Evolutionary conservation across 306 rosid genomes (phyloP), one percentile per base, ranked within the genome.

Genomic region (Sphenostylis stenocarpa): DNA sequence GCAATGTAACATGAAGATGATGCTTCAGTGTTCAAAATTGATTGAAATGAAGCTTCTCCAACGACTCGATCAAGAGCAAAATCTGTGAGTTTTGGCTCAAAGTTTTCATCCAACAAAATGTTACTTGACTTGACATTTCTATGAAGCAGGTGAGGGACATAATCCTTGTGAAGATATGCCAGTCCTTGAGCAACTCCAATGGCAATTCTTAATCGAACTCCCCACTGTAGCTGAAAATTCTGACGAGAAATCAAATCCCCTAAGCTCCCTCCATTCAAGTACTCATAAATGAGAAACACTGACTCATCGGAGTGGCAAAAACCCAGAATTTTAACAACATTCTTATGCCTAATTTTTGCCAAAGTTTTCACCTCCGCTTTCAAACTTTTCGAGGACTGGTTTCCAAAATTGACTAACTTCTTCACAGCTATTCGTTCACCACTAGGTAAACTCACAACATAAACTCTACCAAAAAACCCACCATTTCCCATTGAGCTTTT

Each of bases 281-380:
- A 89, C 55, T 95, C 97, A 67, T 92, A 95, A 7, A 95, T 92
- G 64, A 95, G 81, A 67, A 92, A 86, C 77, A 95, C 75, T 3
- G 94, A 87, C 78, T 92, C 97, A 76, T 90, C 96, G 14, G 97
- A 95, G 75, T 88, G 87, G 73, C 97, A 92, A 75, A 89, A 95
- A 64, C 99, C 99, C 41, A 95, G 87, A 73, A 95, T 88, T 68
- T 95, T 95, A 13, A 82, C 91, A 34, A 95, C 70, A 72, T 89
- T 92, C 83, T 92, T 92, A 24, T 95, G 97, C 90, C 99, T 95
- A 77, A 92, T 95, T 81, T 90, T 92, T 6, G 97, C 99, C 81
- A 92, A 68, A 10, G 93, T 95, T 90, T 92, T 89, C 63, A 95
- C 88, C 85, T 92, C 97, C 64, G 81, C 75, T 83, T 95, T 95